Evolutionary conservation across 1,139 yeast genomes (phyloP).

Genomic region (Sugiyamaella grinbergsii): DNA sequence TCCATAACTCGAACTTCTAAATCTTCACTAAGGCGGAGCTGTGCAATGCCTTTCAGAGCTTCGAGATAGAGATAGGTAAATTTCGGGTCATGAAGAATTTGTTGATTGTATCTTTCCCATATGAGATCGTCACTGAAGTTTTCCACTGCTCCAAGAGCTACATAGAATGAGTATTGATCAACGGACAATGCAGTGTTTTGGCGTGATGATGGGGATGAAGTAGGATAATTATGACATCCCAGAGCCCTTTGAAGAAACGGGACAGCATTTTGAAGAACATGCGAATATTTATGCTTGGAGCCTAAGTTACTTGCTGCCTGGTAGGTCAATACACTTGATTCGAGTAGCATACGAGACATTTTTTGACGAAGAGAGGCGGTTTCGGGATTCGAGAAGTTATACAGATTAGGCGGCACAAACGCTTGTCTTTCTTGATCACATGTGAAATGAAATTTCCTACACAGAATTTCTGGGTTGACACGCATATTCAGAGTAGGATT

Average conservation of each 20-base stretch:
- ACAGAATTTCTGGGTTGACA: conserved; percentile 54
- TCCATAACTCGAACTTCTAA: conserved; percentile 57
- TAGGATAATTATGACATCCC: conserved; percentile 17
- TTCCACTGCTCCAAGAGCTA: conserved; percentile 61
- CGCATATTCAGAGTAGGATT: conserved; percentile 38
- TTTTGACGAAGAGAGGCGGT: conserved; percentile 27
- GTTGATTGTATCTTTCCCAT: conserved; percentile 60
- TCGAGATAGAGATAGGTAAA: conserved; percentile 69
- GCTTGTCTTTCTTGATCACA: conserved; percentile 47
- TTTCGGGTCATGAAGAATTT: conserved; percentile 54
- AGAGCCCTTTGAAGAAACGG: conserved; percentile 17
- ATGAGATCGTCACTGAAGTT: conserved; percentile 64
- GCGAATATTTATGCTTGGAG: conserved; percentile 19
- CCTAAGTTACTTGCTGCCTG: conserved; percentile 14
- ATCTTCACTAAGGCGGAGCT: conserved; percentile 49
- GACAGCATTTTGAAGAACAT: conserved; percentile 26
- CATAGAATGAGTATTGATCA: conserved; percentile 38
- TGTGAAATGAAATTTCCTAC: conserved; percentile 47
- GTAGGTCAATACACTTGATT: conserved; percentile 28
- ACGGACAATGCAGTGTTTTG: not conserved
- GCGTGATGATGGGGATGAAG: conserved; percentile 18
- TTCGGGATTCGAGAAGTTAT: conserved; percentile 40
- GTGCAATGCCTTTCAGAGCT: conserved; percentile 55
- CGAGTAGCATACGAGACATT: conserved; percentile 29
- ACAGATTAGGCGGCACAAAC: conserved; percentile 60